Evolutionary conservation across 805 yeast genomes (phyloP), one percentile per base, ranked within the genome.

Genomic region (Babjeviella inositovora): DNA sequence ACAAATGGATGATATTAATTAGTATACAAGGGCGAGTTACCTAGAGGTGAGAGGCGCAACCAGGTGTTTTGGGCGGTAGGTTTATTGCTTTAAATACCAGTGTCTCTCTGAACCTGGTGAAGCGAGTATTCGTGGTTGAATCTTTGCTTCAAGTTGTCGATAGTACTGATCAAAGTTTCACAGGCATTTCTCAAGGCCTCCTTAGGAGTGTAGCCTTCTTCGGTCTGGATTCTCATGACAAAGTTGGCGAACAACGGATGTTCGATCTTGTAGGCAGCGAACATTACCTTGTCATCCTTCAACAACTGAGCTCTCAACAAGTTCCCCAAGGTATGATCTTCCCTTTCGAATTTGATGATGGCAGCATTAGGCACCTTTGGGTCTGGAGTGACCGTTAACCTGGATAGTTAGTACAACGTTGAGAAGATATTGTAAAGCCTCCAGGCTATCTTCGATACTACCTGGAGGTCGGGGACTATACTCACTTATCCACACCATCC

Each of bases 171-270:
- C 28, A 90, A 62, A 21, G 73, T 58, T 31, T 80, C 68, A 47
- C 96, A 85, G 3, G 98, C 97, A 37, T 77, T 80, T 40, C 68
- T 76, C 40, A 90, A 60, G 2, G 97, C 97, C 28, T 75, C 82
- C 40, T 73, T 70, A 15, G 98, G 98, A 18, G 82, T 64, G 45
- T 84, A 84, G 24, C 90, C 94, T 35, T 90, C 97, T 38, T 81
- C 93, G 1, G 97, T 87, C 49, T 90, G 99, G 17, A 90, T 66
- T 52, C 98, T 70, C 70, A 90, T 69, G 21, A 87, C 72, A 39
- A 90, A 90, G 46, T 80, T 81, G 18, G 98, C 96, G 50, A 90
- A 90, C 33, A 90, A 58, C 6, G 99, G 99, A 53, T 90, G 99
- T 52, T 90, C 97, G 20, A 90, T 84, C 47, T 90, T 90, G 60